phyloP scores from a whole-genome alignment of 768 basidiomycete genomes.

The Agrocybe pediades region DNA sequence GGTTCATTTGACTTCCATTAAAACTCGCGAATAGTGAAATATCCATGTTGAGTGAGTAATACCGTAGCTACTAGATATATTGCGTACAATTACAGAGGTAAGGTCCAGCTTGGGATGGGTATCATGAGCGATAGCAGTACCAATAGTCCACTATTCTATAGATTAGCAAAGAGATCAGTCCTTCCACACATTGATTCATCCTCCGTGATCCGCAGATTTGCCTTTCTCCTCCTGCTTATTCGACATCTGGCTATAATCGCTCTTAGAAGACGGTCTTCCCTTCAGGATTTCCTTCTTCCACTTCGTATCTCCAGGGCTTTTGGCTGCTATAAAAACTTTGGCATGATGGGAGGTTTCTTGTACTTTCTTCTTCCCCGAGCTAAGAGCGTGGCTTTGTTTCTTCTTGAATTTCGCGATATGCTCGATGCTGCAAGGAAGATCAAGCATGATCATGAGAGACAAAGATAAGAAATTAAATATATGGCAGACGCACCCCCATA shows the following conservation, averaged over 20 bases:
- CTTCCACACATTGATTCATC: not conserved
- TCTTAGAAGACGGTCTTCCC: not conserved
- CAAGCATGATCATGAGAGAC: not conserved
- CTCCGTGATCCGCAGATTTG: not conserved
- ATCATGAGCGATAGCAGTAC: too few relatives aligned
- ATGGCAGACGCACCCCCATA: slow-evolving; percentile 48
- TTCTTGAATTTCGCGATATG: slow-evolving; percentile 47
- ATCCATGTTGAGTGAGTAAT: too few relatives aligned
- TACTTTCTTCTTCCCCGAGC: slow-evolving; percentile 33
- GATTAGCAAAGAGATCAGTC: not conserved
- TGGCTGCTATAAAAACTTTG: slow-evolving; percentile 7
- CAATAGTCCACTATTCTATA: too few relatives aligned
- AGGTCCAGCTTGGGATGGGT: not conserved
- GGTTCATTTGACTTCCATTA: not conserved
- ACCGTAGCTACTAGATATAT: too few relatives aligned
- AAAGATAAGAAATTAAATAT: not conserved
- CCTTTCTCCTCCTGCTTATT: not conserved
- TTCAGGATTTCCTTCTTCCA: slow-evolving; percentile 14
- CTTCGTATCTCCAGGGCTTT: not conserved
- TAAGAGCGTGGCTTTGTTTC: slow-evolving; percentile 29
- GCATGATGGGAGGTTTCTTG: slow-evolving; percentile 27
- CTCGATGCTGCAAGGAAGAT: too few relatives aligned
- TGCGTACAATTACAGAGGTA: not conserved
- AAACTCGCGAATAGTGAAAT: not conserved
- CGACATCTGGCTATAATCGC: not conserved